Evolutionary conservation across 192 early-diverging fungal species (phyloP).

Genomic region (Haplosporangium gracile): DNA sequence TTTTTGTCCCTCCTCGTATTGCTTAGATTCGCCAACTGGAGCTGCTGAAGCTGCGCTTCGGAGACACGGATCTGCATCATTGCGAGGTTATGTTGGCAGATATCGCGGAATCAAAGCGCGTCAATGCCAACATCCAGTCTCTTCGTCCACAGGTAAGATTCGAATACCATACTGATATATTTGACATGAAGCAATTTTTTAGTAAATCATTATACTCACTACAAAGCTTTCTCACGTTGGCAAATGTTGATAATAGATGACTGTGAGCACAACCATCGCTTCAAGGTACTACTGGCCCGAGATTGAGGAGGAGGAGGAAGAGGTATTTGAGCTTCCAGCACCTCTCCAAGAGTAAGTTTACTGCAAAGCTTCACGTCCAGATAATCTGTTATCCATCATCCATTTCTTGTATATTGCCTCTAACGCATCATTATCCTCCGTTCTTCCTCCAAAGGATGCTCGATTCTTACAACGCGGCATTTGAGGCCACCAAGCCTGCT

Average conservation of each 20-base stretch:
- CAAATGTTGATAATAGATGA: slow-evolving; percentile 24
- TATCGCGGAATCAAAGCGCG: slow-evolving; percentile 77
- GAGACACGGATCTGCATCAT: slow-evolving; percentile 68
- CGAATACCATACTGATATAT: not conserved
- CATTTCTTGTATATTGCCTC: not conserved
- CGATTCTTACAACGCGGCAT: slow-evolving; percentile 61
- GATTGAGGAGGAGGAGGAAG: slow-evolving; percentile 48
- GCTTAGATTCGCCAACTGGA: slow-evolving; percentile 74
- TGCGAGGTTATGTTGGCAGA: slow-evolving; percentile 90
- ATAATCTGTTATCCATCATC: not conserved
- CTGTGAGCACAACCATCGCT: slow-evolving; percentile 61
- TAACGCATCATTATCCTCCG: not conserved
- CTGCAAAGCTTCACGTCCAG: not conserved
- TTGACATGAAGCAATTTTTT: not conserved
- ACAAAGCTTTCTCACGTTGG: not conserved
- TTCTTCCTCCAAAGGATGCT: slow-evolving; percentile 29
- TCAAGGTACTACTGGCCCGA: slow-evolving; percentile 78
- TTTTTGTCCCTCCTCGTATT: not conserved
- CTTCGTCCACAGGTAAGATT: slow-evolving; percentile 31
- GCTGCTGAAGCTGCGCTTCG: slow-evolving; percentile 81
- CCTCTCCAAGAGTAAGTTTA: slow-evolving; percentile 46
- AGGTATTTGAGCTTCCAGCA: slow-evolving; percentile 48
- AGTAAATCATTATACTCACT: not conserved
- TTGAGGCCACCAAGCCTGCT: slow-evolving; percentile 65
- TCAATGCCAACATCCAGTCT: slow-evolving; percentile 66